A percentile compares a stretch with the other conserved stretches of the same genome.
These are phyloP conservation scores for Colletotrichum brevisporum DNA, from an alignment of 2,329 filamentous ascomycete genomes.

Conservation along the genomic window DNA sequence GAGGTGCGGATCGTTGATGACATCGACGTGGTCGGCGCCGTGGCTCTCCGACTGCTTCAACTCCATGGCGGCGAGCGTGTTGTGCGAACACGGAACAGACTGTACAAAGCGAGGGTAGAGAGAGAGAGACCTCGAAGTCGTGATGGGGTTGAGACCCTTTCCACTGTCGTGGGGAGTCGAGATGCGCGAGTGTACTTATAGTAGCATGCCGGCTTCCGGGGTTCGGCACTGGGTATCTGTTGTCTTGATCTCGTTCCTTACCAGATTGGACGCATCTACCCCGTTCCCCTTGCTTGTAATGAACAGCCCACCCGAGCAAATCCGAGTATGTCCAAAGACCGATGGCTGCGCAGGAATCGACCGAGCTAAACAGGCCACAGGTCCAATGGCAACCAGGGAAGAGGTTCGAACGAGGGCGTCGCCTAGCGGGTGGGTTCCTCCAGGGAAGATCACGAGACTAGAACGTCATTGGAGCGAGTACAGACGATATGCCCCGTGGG, in stretches of 20 bases:
- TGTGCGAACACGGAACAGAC: not conserved
- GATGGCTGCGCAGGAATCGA: slow-evolving; percentile 1
- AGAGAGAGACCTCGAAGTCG: not conserved
- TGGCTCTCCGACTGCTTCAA: slow-evolving; percentile 31
- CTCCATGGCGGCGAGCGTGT: slow-evolving; percentile 10
- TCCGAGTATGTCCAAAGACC: slow-evolving; percentile 1
- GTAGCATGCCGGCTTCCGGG: not conserved
- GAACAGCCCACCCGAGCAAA: slow-evolving; percentile 17
- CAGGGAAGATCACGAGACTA: slow-evolving; percentile 19
- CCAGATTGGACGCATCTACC: not conserved
- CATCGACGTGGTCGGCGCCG: slow-evolving; percentile 21
- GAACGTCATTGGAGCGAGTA: slow-evolving; percentile 27
- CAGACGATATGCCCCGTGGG: slow-evolving; percentile 22
- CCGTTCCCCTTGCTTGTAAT: not conserved
- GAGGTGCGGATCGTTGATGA: not conserved
- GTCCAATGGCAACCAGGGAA: slow-evolving; percentile 7
- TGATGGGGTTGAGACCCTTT: not conserved
- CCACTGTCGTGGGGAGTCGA: not conserved
- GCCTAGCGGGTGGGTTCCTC: slow-evolving; percentile 15
- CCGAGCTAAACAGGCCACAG: not conserved
- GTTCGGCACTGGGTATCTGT: not conserved
- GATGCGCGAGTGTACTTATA: slow-evolving; percentile 25
- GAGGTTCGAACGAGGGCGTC: slow-evolving; percentile 1
- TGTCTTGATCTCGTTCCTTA: slow-evolving; percentile 11
- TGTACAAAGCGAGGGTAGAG: not conserved